A percentile compares a stretch with the other conserved stretches of the same genome.
Conservation (phyloP, 2,329 filamentous ascomycete genomes). For the Alternaria metachromatica region DNA sequence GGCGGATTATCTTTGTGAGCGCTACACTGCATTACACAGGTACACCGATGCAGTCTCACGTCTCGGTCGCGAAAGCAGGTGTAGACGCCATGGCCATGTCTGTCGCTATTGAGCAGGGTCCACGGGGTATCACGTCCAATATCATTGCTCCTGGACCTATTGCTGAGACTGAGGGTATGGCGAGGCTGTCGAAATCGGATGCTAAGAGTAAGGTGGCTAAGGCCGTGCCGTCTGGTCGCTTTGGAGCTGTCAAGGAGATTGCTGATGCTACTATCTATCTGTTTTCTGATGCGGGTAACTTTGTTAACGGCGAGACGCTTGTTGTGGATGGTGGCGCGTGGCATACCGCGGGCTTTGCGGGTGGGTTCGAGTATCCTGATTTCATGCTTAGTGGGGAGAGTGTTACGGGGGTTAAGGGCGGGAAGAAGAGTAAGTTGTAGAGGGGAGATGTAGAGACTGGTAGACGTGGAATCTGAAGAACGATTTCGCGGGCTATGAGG, state of each 20-base stretch:
- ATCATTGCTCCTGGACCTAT: constrained; percentile 90
- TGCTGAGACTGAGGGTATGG: constrained; percentile 73
- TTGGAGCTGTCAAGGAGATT: constrained; percentile 84
- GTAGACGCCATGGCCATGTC: constrained; percentile 84
- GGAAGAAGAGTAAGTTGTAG: constrained; percentile 63
- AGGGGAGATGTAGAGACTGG: neutral
- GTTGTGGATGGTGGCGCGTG: constrained; percentile 67
- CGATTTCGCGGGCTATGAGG: neutral
- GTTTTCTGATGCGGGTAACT: constrained; percentile 84
- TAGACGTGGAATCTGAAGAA: neutral
- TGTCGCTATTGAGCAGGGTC: constrained; percentile 88
- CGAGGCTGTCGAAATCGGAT: constrained; percentile 49
- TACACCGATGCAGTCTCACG: constrained; percentile 84
- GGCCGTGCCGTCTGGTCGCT: constrained; percentile 73
- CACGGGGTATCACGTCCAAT: constrained; percentile 84
- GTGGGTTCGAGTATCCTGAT: constrained; percentile 62
- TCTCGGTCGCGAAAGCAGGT: constrained; percentile 88
- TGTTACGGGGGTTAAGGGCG: constrained; percentile 65
- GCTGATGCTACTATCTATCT: constrained; percentile 90
- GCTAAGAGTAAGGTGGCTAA: constrained; percentile 38
- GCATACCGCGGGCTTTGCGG: constrained; percentile 50
- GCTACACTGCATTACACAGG: constrained; percentile 92
- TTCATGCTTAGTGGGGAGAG: constrained; percentile 60
- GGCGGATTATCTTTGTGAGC: constrained; percentile 87
- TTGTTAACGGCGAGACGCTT: constrained; percentile 81